Evolutionary conservation across 2,329 filamentous ascomycete genomes (phyloP), one percentile per base, ranked within the genome.

Genomic region (Sclerotinia trifoliorum): DNA sequence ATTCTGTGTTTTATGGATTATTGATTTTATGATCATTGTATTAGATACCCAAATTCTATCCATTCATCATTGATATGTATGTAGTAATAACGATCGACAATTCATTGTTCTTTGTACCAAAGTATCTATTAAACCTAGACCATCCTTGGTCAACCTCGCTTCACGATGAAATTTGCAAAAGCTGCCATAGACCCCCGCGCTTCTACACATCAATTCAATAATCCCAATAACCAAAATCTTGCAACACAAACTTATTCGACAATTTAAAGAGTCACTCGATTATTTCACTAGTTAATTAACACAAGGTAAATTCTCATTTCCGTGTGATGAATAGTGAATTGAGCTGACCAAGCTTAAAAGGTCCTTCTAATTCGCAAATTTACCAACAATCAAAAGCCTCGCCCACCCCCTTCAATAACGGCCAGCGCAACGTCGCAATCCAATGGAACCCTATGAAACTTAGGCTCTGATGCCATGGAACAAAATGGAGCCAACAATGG

Each of bases 391-490:
- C 32, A 49, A 56, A 67, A 70, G 61, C 57, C 66, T 67, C 65
- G 48, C 42, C 32, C 51, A 56, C 63, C 51, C 58, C 58, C 69
- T 58, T 62, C 55, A 54, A 71, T 57, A 57, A 72, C 71, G 60
- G 70, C 69, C 56, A 71, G 70, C 74, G 71, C 72, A 69, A 70
- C 68, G 70, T 73, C 70, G 71, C 73, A 73, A 73, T 71, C 73
- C 75, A 72, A 78, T 78, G 75, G 77, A 75, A 75, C 61, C 72
- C 73, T 71, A 75, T 70, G 70, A 73, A 73, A 71, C 70, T 68
- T 75, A 77, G 73, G 71, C 70, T 74, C 73, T 72, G 72, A 77
- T 77, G 77, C 71, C 70, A 78, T 78, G 77, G 77, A 78, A 72
- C 72, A 76, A 72, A 78, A 77, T 74, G 76, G 73, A 66, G 67